Percentiles rank a stretch among this genome's conserved stretches.
Conservation (phyloP, 306 rosid species). For the Castanea sativa region DNA sequence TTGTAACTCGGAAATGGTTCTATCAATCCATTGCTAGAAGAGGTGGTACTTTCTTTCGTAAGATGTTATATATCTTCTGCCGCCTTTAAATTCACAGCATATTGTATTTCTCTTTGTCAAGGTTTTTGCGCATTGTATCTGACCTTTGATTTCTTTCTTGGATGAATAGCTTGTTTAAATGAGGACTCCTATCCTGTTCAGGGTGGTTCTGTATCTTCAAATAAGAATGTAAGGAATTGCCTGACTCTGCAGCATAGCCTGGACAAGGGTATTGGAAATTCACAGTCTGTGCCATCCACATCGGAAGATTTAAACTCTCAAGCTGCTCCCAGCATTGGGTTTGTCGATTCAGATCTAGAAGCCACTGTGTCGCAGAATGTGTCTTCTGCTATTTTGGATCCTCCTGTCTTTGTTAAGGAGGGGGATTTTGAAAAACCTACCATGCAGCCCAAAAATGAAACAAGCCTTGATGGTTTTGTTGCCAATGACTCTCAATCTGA, state of each 20-base stretch:
- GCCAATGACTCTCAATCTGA: slow-evolving; percentile 90
- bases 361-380: slow-evolving; percentile 52
- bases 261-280: slow-evolving; percentile 46
- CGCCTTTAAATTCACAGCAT: slow-evolving; percentile 18
- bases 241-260: slow-evolving; percentile 52
- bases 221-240: slow-evolving; percentile 46
- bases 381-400: slow-evolving; percentile 34
- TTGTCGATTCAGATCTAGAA: slow-evolving; percentile 53
- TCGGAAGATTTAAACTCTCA: slow-evolving; percentile 48
- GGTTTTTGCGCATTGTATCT: slow-evolving; percentile 17
- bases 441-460: slow-evolving; percentile 38
- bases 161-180: slow-evolving; percentile 65
- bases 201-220: slow-evolving; percentile 56
- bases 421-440: slow-evolving; percentile 42
- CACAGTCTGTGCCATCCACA: slow-evolving; percentile 55
- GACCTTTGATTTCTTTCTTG: slow-evolving; percentile 26
- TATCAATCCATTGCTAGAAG: slow-evolving; percentile 74
- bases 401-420: slow-evolving; percentile 42
- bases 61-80: slow-evolving; percentile 15
- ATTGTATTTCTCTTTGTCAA: slow-evolving; percentile 8
- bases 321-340: slow-evolving; percentile 39
- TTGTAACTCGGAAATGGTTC: slow-evolving; percentile 87
- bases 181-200: slow-evolving; percentile 87
- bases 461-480: slow-evolving; percentile 49
- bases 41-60: slow-evolving; percentile 43